Evolutionary conservation across 371 early-diverging fungal genomes (phyloP), one percentile per base, ranked within the genome.

Genomic region (Catenaria anguillulae): DNA sequence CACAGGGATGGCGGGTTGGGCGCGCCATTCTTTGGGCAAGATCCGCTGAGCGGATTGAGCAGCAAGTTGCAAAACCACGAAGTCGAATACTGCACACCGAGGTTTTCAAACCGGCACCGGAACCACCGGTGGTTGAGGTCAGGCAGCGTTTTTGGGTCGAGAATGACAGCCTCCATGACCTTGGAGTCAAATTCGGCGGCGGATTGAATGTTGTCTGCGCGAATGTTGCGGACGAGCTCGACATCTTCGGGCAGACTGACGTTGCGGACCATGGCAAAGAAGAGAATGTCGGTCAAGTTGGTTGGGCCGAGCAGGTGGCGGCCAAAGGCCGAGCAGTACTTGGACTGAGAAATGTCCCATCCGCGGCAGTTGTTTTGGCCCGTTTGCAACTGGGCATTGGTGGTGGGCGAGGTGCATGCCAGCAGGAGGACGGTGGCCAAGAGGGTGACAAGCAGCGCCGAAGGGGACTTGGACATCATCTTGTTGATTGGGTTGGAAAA

Each of bases 101-200:
- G 52, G 29, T 8, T 29, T 13, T 29, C 8, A 13, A 29, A 23
- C 52, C 29, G 52, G 52, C 52, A 50, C 52, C 52, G 52, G 52
- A 50, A 50, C 52, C 52, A 50, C 21, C 26, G 29, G 52, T 50
- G 26, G 52, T 50, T 50, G 52, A 50, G 15, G 52, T 24, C 31
- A 31, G 29, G 1, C 2, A 50, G 5, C 0, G 8, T 31, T n/a
- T n/a, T n/a, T n/a, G n/a, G n/a, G 33, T 12, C 31, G 29, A 50
- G 52, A 8, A 50, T 29, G 29, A 29, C 2, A 17, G 24, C 13
- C 12, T 50, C 15, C 26, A 50, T 13, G 2, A 50, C 52, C 19
- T 21, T 8, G 1, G 2, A 8, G 52, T 50, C 52, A 50, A 50
- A 50, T 26, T 50, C 52, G 31, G 15, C 52, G 52, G 29, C 29